Evolutionary conservation across 2,329 filamentous ascomycete species (phyloP), one percentile per base, ranked within the genome.

Genomic region (Microdochium paspali): DNA sequence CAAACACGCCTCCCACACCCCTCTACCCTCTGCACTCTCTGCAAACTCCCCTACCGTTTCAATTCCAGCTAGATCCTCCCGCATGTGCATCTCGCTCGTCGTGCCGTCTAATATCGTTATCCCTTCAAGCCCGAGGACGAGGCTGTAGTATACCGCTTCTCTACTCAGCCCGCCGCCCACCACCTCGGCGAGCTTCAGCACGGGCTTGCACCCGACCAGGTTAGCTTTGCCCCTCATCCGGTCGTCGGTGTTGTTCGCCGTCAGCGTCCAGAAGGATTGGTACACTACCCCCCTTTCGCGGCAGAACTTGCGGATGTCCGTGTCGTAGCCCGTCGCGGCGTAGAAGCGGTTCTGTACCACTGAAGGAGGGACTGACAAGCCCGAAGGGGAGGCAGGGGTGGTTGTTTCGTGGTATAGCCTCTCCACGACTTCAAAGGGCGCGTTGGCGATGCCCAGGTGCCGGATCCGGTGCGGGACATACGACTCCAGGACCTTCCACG

Each of bases 261-360:
- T 71, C 49, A 79, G 54, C 0, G 73, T 77, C 73, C 76, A 79
- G 56, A 78, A 80, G 9, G 70, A 64, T 61, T 80, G 75, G 55
- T 75, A 79, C 13, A 65, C 55, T 48, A 76, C 68, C 10, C 55
- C 59, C 28, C 59, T 54, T 21, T 61, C 54, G n/a, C 66, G 63
- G 48, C 72, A 77, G 50, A 70, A 73, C 1, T 67, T 64, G 21
- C 86, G 76, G 15, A 90, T 62, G 1, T 68, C 65, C 0, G 68
- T 65, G 52, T 90, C 87, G 55, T 77, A 85, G 2, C 61, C 58
- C 0, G 79, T 84, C 3, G 2, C 67, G 4, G 42, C 42, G 58
- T 83, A 77, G 64, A 93, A 88, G 2, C 85, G 76, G 58, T 93
- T 91, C 66, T 93, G 87, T 4, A 90, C 82, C 2, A 90, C 74